Percentiles rank a stretch among this genome's conserved stretches.
Conservation (phyloP, 2,329 filamentous ascomycete species). For the Penicillium sp. region DNA sequence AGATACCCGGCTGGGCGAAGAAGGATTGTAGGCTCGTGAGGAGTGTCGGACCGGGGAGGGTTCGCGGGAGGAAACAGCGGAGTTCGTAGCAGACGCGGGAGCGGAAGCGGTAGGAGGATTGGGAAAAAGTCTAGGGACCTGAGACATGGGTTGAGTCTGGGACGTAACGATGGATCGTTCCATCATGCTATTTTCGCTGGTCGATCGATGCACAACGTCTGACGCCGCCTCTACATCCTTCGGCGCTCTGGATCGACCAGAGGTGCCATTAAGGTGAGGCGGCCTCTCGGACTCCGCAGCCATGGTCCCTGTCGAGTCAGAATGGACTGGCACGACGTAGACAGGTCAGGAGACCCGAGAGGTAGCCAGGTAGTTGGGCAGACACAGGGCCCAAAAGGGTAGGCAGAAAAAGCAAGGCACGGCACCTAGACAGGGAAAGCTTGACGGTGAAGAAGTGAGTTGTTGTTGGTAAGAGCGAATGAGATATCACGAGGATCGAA, state of each 20-base stretch:
- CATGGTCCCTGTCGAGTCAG: constrained; percentile 33
- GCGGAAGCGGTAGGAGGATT: constrained; percentile 27
- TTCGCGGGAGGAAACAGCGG: constrained; percentile 50
- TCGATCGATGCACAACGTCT: constrained; percentile 28
- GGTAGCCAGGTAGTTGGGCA: constrained; percentile 30
- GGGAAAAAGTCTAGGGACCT: constrained; percentile 34
- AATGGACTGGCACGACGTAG: constrained; percentile 28
- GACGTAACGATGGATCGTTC: constrained; percentile 31
- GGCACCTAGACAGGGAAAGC: constrained; percentile 15
- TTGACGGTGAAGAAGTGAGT: constrained; percentile 21
- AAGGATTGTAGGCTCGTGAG: constrained; percentile 31
- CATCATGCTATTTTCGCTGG: constrained; percentile 30
- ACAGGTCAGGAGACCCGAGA: constrained; percentile 39
- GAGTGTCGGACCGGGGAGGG: constrained; percentile 44
- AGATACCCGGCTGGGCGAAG: constrained; percentile 34
- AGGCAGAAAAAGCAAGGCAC: constrained; percentile 22
- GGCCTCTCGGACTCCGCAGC: constrained; percentile 39
- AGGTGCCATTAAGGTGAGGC: constrained; percentile 33
- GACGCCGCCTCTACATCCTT: constrained; percentile 28
- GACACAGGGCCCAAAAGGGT: constrained; percentile 22
- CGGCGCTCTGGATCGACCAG: constrained; percentile 30
- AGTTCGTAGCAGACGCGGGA: constrained; percentile 43
- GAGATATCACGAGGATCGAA: constrained; percentile 16
- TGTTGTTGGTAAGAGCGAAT: constrained; percentile 19
- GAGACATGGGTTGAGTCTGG: constrained; percentile 30